A percentile compares a stretch with the other conserved stretches of the same genome.
These are phyloP conservation scores for Globisporangium parvum DNA, from an alignment of 352 stramenopile species.

Conservation along the genomic window DNA sequence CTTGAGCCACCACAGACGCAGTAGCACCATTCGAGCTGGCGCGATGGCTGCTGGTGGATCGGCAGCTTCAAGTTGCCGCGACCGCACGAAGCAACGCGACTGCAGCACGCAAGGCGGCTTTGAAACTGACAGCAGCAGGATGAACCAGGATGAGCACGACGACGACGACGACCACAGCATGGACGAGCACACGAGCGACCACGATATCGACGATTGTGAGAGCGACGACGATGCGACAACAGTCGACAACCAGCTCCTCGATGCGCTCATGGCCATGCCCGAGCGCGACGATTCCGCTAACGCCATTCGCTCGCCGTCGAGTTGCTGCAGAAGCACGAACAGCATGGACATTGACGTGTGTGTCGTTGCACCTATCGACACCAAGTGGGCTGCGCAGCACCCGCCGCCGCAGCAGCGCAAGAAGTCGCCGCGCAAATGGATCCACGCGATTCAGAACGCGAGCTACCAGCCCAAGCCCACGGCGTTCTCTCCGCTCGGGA, in stretches of 20 bases:
- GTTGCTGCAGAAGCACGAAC: background rate
- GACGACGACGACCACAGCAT: background rate
- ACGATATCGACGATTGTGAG: conserved; percentile 5
- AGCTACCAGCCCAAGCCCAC: conserved; percentile 60
- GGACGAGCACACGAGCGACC: background rate
- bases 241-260: conserved; percentile 1
- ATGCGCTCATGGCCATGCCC: background rate
- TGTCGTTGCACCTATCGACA: background rate
- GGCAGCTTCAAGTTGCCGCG: too few species aligned
- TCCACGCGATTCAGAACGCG: conserved; percentile 44
- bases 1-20: too few species aligned
- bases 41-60: too few species aligned
- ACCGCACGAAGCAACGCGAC: too few species aligned
- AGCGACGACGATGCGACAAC: background rate
- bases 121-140: too few species aligned
- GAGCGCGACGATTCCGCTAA: background rate
- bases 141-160: background rate
- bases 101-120: too few species aligned
- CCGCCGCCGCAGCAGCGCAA: background rate
- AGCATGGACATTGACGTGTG: background rate
- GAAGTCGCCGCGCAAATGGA: conserved; percentile 18
- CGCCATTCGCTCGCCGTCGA: background rate
- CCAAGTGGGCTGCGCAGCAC: background rate
- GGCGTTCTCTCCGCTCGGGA: conserved; percentile 49
- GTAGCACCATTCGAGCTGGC: too few species aligned